These are phyloP conservation scores for Termitomyces sp. DNA, from an alignment of 768 basidiomycete species.

Conservation along the genomic window DNA sequence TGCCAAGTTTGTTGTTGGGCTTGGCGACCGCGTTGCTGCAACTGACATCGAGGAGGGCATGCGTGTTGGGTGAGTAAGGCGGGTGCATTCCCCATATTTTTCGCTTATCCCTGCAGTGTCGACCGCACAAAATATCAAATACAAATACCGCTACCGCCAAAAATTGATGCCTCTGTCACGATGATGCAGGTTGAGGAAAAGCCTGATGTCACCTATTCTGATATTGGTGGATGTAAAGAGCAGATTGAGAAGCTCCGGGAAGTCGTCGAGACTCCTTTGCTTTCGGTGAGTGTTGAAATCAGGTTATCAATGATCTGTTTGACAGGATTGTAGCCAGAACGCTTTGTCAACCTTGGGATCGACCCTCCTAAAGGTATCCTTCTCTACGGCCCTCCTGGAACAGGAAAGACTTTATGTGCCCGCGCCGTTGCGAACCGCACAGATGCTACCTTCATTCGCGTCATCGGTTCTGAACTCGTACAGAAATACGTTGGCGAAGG, in stretches of 20 bases:
- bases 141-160: slow-evolving; percentile 96
- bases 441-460: slow-evolving; percentile 98
- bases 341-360: slow-evolving; percentile 96
- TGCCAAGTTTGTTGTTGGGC: slow-evolving; percentile 97
- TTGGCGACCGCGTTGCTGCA: slow-evolving; percentile 93
- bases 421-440: slow-evolving; percentile 98
- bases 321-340: slow-evolving; percentile 70
- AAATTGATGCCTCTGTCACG: slow-evolving; percentile 98
- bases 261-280: slow-evolving; percentile 93
- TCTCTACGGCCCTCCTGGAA: slow-evolving; percentile 92
- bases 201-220: slow-evolving; percentile 96
- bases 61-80: slow-evolving; percentile 85
- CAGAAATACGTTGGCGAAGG: slow-evolving; percentile 99
- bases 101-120: slow-evolving; percentile 47
- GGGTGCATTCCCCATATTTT: background rate
- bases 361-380: slow-evolving; percentile 98
- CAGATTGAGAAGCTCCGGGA: slow-evolving; percentile 99
- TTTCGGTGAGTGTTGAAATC: slow-evolving; percentile 58
- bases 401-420: slow-evolving; percentile 98
- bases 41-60: slow-evolving; percentile 99
- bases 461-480: slow-evolving; percentile 98
- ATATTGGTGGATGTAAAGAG: slow-evolving; percentile 98
- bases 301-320: slow-evolving; percentile 10
- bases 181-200: slow-evolving; percentile 99
- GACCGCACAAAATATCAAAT: slow-evolving; percentile 98